These are phyloP conservation scores for Apiotrichum gracile DNA, from an alignment of 1,284 basidiomycete genomes.

Conservation along the genomic window DNA sequence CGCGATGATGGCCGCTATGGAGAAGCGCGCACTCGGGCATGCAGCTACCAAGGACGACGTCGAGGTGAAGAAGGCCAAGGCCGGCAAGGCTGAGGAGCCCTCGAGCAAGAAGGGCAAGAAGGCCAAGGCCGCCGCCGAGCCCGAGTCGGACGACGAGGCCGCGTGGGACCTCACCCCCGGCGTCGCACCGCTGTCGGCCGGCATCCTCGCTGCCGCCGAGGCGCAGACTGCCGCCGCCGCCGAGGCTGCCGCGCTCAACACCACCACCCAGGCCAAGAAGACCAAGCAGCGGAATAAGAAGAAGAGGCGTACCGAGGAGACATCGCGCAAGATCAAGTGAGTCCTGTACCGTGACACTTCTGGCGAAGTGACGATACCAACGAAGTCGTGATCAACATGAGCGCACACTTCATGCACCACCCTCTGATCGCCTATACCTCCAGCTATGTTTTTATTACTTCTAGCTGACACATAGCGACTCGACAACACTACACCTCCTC, in stretches of 20 bases:
- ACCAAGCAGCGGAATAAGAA: constrained; percentile 5
- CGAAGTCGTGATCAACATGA: constrained; percentile 1
- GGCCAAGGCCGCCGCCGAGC: neutral
- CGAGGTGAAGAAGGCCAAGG: no score
- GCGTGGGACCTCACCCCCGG: constrained; percentile 8
- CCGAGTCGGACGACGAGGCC: constrained; percentile 4
- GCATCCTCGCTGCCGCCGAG: constrained; percentile 11
- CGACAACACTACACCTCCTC: constrained; percentile 21
- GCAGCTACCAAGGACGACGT: constrained; percentile 9
- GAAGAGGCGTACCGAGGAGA: constrained; percentile 9
- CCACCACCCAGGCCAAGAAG: neutral
- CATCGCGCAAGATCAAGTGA: constrained; percentile 5
- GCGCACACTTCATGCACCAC: constrained; percentile 7
- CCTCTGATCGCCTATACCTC: neutral
- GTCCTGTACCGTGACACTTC: neutral
- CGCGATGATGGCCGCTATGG: constrained; percentile 33
- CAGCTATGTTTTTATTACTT: neutral
- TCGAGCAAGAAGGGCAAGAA: constrained; percentile 3
- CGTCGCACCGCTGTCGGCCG: constrained; percentile 11
- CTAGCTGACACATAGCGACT: constrained; percentile 1
- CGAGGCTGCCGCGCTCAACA: neutral
- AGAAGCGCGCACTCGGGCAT: constrained; percentile 24
- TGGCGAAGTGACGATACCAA: neutral
- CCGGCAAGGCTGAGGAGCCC: no score
- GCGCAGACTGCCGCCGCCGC: neutral